Evolutionary conservation across 2,329 filamentous ascomycete species (phyloP), one percentile per base, ranked within the genome.

Genomic region (Pseudogymnoascus sp.): DNA sequence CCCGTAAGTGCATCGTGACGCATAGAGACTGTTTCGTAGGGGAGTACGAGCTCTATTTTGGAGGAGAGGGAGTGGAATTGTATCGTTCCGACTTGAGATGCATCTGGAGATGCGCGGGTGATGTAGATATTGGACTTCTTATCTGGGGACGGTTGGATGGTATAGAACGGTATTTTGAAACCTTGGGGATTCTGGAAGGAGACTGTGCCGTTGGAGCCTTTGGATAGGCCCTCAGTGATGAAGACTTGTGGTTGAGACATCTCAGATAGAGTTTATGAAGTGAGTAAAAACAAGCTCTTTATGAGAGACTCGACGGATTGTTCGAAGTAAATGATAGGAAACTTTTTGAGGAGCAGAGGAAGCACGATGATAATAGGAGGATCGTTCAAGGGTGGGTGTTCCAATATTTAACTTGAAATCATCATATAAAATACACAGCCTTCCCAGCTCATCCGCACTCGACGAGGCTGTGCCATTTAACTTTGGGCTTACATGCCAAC

Each of bases 21-120:
- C 48, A 55, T 55, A 3, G 27, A 33, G 48, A 55, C 48, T 4
- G 48, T 55, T 55, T 55, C 48, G 48, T 33, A 55, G 6, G n/a
- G 29, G 33, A 55, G 48, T n/a, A 55, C 27, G 29, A 55, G 48
- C 10, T 55, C 48, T 5, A 55, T 55, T 55, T 55, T 55, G 3
- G 48, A 55, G 29, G 48, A 55, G 31, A 55, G 48, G n/a, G n/a
- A 15, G 7, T 55, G 48, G 27, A 55, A 55, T 33, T 55, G 48
- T 12, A 55, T 33, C 1, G n/a, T 55, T 55, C 48, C 48, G 15
- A 55, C 48, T 55, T 55, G 48, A 33, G 48, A 55, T 7, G 48
- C 27, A 1, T 55, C 48, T 17, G 48, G 48, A 17, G n/a, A 17
- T 2, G 48, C n/a, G 9, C 27, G 48, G n/a, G 48, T 55, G n/a